Evolutionary conservation across 176 grass and related monocot genomes (phyloP).

Genomic region (Dendrocalamus sinicus): DNA sequence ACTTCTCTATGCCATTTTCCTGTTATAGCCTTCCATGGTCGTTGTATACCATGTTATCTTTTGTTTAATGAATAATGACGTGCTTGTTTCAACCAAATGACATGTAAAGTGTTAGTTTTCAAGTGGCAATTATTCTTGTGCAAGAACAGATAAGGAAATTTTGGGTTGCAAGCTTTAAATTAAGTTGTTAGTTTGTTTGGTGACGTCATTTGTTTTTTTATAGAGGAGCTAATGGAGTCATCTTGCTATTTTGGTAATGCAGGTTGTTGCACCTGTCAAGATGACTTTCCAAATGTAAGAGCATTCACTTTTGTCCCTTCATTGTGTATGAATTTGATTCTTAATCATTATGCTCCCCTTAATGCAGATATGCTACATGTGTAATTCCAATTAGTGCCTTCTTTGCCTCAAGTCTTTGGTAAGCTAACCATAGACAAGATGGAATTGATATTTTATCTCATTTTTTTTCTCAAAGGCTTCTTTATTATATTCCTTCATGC

Average conservation of each 20-base stretch:
- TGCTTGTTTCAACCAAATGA: conserved; percentile 27
- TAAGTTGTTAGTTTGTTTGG: conserved; percentile 9
- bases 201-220: conserved; percentile 8
- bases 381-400: conserved; percentile 99
- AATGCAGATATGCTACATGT: conserved; percentile 92
- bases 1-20: conserved; percentile 37
- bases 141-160: background rate
- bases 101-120: background rate
- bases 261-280: conserved; percentile 98
- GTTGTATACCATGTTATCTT: background rate
- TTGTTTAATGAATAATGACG: background rate
- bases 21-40: conserved; percentile 4
- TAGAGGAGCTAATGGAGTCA: conserved; percentile 34
- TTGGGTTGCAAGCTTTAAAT: background rate
- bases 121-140: conserved; percentile 13
- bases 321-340: conserved; percentile 11
- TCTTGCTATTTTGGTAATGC: conserved; percentile 48
- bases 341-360: conserved; percentile 25
- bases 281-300: conserved; percentile 99
- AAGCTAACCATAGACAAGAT: conserved; percentile 40
- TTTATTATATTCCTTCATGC: conserved; percentile 27
- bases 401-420: conserved; percentile 98
- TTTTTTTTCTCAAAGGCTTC: background rate
- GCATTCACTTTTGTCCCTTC: conserved; percentile 40
- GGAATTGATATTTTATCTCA: conserved; percentile 21